Percentiles rank a stretch among this genome's conserved stretches.
Conservation (phyloP, 306 rosid genomes). For the Psophocarpus tetragonolobus region DNA sequence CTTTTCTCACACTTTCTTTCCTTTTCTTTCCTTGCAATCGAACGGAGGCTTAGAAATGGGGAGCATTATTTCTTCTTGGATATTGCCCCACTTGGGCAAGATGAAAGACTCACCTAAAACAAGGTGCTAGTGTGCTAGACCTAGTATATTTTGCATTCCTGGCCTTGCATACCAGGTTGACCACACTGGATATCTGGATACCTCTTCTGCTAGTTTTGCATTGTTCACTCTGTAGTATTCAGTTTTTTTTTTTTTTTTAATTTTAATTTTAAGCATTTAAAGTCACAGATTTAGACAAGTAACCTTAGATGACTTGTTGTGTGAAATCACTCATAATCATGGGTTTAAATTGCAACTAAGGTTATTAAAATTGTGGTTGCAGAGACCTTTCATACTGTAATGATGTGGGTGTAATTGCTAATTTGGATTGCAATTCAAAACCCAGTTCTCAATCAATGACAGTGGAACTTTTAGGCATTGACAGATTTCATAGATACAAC, state of each 20-base stretch:
- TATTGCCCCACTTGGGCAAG: not conserved
- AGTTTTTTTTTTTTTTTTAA: not conserved
- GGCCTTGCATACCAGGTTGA: not conserved
- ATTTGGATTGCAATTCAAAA: not conserved
- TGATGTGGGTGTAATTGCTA: not conserved
- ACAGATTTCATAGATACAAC: not conserved
- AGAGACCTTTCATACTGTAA: not conserved
- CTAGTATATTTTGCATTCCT: not conserved
- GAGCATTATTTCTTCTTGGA: not conserved
- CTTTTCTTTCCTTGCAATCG: too few relatives aligned
- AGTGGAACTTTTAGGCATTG: not conserved
- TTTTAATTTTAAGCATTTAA: not conserved
- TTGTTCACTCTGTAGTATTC: not conserved
- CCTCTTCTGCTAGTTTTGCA: not conserved
- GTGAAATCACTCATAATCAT: not conserved
- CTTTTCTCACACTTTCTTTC: too few relatives aligned
- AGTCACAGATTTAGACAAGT: not conserved
- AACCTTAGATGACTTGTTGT: not conserved
- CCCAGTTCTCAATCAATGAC: not conserved
- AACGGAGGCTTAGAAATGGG: slow-evolving; percentile 21
- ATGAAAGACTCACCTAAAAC: not conserved
- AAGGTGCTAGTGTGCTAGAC: not conserved
- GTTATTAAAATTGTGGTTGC: not conserved
- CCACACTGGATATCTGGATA: not conserved
- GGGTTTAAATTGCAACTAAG: not conserved